Evolutionary conservation across 495 filamentous ascomycete genomes (phyloP).

Genomic region (Neurospora sp.): DNA sequence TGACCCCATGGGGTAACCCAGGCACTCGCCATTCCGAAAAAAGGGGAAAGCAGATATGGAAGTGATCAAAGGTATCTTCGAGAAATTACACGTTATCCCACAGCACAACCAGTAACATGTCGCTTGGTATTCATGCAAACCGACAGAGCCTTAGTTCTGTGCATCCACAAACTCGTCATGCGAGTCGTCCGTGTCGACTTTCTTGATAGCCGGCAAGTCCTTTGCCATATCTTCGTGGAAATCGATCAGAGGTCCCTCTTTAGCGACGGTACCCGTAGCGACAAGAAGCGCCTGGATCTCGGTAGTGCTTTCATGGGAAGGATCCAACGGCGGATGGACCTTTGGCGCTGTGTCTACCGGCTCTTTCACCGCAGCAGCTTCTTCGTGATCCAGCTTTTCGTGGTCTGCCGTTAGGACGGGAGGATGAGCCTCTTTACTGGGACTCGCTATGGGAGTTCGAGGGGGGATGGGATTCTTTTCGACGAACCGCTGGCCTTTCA

Average conservation of each 20-base stretch:
- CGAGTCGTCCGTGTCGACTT: slow-evolving; percentile 16
- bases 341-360: neutral
- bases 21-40: neutral
- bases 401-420: slow-evolving; percentile 1
- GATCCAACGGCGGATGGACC: slow-evolving; percentile 9
- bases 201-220: slow-evolving; percentile 24
- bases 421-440: slow-evolving; percentile 16
- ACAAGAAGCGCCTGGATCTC: slow-evolving; percentile 33
- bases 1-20: neutral
- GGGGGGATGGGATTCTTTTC: slow-evolving; percentile 31
- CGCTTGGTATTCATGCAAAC: neutral
- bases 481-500: slow-evolving; percentile 55
- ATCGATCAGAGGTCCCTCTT: slow-evolving; percentile 33
- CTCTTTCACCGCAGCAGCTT: neutral
- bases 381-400: neutral
- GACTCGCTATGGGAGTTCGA: slow-evolving; percentile 11
- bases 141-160: slow-evolving; percentile 6
- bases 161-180: slow-evolving; percentile 27
- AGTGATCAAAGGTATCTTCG: neutral
- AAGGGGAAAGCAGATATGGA: neutral
- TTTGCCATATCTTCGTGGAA: slow-evolving; percentile 42
- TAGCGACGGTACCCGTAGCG: slow-evolving; percentile 27
- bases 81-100: neutral
- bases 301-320: slow-evolving; percentile 18
- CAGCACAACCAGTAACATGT: neutral